These are phyloP conservation scores for Aspergillus pseudoviridinutans DNA, from an alignment of 2,329 filamentous ascomycete genomes.

Conservation along the genomic window DNA sequence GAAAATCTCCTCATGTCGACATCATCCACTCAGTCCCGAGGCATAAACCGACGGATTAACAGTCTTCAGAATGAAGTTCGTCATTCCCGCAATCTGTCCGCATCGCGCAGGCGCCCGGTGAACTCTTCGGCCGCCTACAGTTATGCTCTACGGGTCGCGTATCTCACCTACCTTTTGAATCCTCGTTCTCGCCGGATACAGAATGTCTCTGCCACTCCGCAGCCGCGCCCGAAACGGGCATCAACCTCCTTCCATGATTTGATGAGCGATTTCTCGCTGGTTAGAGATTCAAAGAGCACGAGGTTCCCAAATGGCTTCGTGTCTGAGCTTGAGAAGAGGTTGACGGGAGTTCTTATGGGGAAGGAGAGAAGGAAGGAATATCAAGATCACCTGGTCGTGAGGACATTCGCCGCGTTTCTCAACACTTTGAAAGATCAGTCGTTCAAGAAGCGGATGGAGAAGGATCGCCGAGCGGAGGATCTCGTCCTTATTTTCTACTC, in stretches of 20 bases:
- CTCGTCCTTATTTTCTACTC: conserved; percentile 95
- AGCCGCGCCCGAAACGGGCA: conserved; percentile 59
- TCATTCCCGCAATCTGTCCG: conserved; percentile 42
- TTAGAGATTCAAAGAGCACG: conserved; percentile 65
- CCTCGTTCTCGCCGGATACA: conserved; percentile 86
- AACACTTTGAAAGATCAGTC: conserved; percentile 85
- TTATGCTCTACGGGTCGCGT: conserved; percentile 85
- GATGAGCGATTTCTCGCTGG: conserved; percentile 76
- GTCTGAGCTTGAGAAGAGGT: conserved; percentile 67
- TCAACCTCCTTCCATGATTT: conserved; percentile 74
- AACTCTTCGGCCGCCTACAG: conserved; percentile 77
- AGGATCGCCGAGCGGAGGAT: conserved; percentile 88
- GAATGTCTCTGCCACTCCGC: conserved; percentile 66
- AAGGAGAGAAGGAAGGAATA: conserved; percentile 82
- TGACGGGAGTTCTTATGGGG: conserved; percentile 76
- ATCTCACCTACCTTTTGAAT: conserved; percentile 87
- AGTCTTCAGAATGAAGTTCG: conserved; percentile 43
- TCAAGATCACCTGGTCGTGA: conserved; percentile 83
- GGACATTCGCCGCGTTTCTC: conserved; percentile 91
- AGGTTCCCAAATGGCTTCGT: conserved; percentile 70
- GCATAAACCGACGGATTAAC: conserved; percentile 45
- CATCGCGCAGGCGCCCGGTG: conserved; percentile 40
- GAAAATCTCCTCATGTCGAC: conserved; percentile 42
- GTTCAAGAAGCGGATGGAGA: conserved; percentile 88
- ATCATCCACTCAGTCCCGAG: conserved; percentile 43